Base-by-base conservation (phyloP, 2,329 filamentous ascomycete species). In the Blumeria graminis region DNA sequence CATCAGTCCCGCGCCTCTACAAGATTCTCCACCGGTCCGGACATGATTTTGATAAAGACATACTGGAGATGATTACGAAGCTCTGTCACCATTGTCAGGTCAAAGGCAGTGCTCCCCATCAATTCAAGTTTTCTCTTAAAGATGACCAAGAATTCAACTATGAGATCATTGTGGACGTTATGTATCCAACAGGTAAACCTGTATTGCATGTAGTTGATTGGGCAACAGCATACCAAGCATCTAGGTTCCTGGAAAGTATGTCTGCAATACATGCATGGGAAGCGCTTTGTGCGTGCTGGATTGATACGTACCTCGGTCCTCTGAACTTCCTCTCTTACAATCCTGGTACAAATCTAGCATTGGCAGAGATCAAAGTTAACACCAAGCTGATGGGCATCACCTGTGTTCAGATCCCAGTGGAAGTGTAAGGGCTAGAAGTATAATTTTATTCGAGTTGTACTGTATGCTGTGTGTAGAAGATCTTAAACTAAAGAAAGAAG, bases 231-330 rank as follows among this genome's bases (percentile, higher is more conserved):
- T 10, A 46, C 22, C 41, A 46, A 46, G 41, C 41, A 46, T 4
- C 41, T 16, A 46, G 41, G 41, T 46, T 46, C 22, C 22, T 46
- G 41, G 41, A 46, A 46, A 46, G 41, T 46, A 46, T 46, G 41
- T 46, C 41, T 16, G 45, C 45, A 28, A 28, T 48, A 28, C 36
- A 56, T 51, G 48, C 41, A 18, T 58, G 55, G 39, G n/a, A 58
- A 22, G 16, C 22, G 5, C 35, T 58, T 28, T 14, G 56, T 1
- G 28, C n/a, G 1, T 58, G 53, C 51, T 58, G 45, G 53, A 57
- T 57, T 6, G 46, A 58, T 32, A 55, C 34, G 2, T 58, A 58
- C 34, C 18, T 51, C 13, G 34, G 57, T 7, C 57, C 56, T 3
- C 55, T 39, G 7, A 52, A 59, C 33, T 13, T 18, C 11, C 22